Conservation (phyloP, 176 grass and related monocot genomes). For the Oryza longistaminata region DNA sequence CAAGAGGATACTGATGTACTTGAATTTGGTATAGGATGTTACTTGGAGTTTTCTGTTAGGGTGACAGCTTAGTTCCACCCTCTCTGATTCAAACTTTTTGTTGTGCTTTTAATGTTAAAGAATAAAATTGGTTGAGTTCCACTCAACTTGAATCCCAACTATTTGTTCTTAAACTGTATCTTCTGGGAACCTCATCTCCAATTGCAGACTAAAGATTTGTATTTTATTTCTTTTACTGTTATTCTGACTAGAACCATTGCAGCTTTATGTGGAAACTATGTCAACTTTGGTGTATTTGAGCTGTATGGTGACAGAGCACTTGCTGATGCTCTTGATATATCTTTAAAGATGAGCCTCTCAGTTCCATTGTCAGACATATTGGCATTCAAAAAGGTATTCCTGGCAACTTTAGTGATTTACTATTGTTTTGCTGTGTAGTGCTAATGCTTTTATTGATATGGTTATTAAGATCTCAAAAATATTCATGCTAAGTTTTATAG, state of each 20-base stretch:
- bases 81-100: background rate
- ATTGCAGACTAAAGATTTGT: conserved; percentile 11
- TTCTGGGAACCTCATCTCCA: background rate
- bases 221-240: conserved; percentile 28
- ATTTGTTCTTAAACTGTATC: background rate
- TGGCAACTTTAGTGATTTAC: conserved; percentile 26
- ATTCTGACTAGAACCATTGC: conserved; percentile 34
- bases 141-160: background rate
- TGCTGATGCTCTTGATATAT: conserved; percentile 92
- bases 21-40: background rate
- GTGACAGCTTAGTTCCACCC: conserved; percentile 7
- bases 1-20: background rate
- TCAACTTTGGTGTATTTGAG: conserved; percentile 99
- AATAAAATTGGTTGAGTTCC: conserved; percentile 2
- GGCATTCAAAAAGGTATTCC: conserved; percentile 82
- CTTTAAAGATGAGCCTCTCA: conserved; percentile 94
- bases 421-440: background rate
- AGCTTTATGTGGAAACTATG: conserved; percentile 98
- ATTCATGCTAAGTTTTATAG: conserved; percentile 20
- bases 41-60: background rate
- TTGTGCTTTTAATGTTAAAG: conserved; percentile 1
- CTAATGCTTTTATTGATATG: conserved; percentile 13
- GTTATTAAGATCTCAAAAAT: conserved; percentile 20
- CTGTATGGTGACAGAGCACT: conserved; percentile 96
- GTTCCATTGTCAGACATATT: conserved; percentile 87